Evolutionary conservation across 2,329 filamentous ascomycete genomes (phyloP).

Genomic region (Aspergillus sergii): DNA sequence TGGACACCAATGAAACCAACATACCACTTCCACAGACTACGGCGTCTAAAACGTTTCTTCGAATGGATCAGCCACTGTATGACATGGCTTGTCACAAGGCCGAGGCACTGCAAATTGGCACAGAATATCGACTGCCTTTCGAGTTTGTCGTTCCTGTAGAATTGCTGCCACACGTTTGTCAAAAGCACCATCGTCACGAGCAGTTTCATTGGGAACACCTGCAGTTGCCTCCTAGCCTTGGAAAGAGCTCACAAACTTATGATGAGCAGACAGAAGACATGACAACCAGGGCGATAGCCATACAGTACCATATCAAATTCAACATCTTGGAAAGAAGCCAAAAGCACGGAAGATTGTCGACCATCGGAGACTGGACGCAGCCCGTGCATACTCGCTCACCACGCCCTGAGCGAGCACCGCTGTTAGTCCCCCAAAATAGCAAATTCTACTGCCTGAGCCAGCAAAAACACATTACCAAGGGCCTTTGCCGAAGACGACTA

Average conservation of each 20-base stretch:
- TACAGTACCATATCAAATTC: slow-evolving; percentile 15
- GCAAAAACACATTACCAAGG: slow-evolving; percentile 9
- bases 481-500: neutral
- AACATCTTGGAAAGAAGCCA: neutral
- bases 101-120: neutral
- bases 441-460: slow-evolving; percentile 9
- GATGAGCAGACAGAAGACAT: slow-evolving; percentile 7
- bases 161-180: slow-evolving; percentile 18
- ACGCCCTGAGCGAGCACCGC: slow-evolving; percentile 13
- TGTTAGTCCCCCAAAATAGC: slow-evolving; percentile 9
- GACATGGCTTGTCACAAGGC: neutral
- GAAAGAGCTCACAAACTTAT: neutral
- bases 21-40: slow-evolving; percentile 12
- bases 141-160: slow-evolving; percentile 20
- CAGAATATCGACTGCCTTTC: slow-evolving; percentile 14
- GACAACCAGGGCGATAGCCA: slow-evolving; percentile 7
- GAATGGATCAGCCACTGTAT: slow-evolving; percentile 14
- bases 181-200: slow-evolving; percentile 14
- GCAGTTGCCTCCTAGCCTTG: slow-evolving; percentile 19
- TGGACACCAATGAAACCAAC: slow-evolving; percentile 20
- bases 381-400: slow-evolving; percentile 16
- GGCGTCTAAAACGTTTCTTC: slow-evolving; percentile 17
- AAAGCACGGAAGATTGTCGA: neutral
- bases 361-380: slow-evolving; percentile 9
- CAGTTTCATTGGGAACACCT: slow-evolving; percentile 20